phyloP scores from a whole-genome alignment of 2,329 filamentous ascomycete species.

The Alternaria hordeiaustralica region DNA sequence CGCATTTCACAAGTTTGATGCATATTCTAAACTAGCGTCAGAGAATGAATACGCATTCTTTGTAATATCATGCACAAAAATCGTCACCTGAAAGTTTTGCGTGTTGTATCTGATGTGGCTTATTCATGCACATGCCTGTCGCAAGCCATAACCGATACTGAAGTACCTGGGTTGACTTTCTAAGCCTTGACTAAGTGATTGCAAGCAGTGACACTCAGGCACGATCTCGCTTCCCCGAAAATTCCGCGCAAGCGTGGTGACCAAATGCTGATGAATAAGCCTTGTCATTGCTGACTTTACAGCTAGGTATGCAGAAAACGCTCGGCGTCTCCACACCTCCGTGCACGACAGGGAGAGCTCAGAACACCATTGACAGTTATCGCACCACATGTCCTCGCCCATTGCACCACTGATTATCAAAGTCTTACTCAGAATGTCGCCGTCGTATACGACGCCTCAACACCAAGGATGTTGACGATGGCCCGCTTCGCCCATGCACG shows the following conservation, averaged over 20 bases:
- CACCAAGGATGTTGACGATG: not conserved
- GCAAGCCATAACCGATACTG: not conserved
- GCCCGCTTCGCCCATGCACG: not conserved
- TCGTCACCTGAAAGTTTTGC: not conserved
- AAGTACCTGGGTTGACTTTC: not conserved
- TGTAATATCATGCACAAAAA: not conserved
- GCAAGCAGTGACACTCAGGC: not conserved
- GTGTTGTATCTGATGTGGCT: not conserved
- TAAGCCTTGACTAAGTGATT: slow-evolving; percentile 18
- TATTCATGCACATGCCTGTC: not conserved
- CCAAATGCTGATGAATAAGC: slow-evolving; percentile 29
- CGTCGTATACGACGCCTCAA: not conserved
- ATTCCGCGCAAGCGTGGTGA: not conserved
- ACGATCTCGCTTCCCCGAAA: not conserved
- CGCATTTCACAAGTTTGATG: not conserved
- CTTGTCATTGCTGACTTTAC: slow-evolving; percentile 23
- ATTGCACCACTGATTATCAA: slow-evolving; percentile 27
- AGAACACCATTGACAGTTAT: not conserved
- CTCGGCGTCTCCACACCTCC: slow-evolving; percentile 6
- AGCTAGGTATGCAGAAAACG: slow-evolving; percentile 14
- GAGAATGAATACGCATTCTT: not conserved
- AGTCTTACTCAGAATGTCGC: slow-evolving; percentile 17
- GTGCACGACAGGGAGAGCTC: slow-evolving; percentile 2
- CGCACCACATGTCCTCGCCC: not conserved
- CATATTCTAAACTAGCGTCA: not conserved